phyloP scores from a whole-genome alignment of 805 yeast species.

The Saturnispora gosingensis region DNA sequence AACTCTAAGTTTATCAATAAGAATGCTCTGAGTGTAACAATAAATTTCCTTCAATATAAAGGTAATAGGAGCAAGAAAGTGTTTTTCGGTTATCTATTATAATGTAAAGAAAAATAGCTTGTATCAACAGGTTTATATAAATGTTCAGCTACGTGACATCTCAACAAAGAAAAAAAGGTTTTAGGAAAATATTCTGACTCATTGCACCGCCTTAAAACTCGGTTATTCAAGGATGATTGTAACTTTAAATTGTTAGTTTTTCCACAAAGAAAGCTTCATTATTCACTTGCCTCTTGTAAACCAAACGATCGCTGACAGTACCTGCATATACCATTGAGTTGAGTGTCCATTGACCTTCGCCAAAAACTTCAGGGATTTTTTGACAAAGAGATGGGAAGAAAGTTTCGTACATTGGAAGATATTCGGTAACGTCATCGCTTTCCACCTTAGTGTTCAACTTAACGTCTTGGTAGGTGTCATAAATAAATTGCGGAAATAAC shows the following conservation, averaged over 20 bases:
- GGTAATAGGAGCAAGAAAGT: not conserved
- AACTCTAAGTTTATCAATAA: not conserved
- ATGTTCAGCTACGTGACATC: not conserved
- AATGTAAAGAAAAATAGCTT: not conserved
- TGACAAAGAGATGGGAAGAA: conserved; percentile 43
- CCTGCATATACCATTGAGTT: conserved; percentile 37
- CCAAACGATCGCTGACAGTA: conserved; percentile 24
- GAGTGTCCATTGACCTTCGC: conserved; percentile 40
- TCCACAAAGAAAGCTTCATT: conserved; percentile 19
- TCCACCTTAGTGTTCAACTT: conserved; percentile 31
- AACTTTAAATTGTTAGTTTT: not conserved
- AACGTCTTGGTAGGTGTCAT: conserved; percentile 18
- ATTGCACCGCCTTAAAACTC: conserved; percentile 1
- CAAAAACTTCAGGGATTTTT: conserved; percentile 33
- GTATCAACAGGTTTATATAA: not conserved
- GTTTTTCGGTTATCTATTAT: not conserved
- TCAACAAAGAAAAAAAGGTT: not conserved
- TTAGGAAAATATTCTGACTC: conserved; percentile 5
- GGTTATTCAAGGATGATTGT: not conserved
- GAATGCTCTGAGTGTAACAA: not conserved
- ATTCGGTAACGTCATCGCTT: conserved; percentile 47
- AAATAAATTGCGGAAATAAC: conserved; percentile 45
- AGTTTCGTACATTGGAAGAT: conserved; percentile 40
- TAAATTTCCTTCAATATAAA: not conserved
- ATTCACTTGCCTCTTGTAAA: conserved; percentile 21